A percentile compares a stretch with the other conserved stretches of the same genome.
phyloP scores from a whole-genome alignment of 2,329 filamentous ascomycete genomes.

The Colletotrichum liriopes region DNA sequence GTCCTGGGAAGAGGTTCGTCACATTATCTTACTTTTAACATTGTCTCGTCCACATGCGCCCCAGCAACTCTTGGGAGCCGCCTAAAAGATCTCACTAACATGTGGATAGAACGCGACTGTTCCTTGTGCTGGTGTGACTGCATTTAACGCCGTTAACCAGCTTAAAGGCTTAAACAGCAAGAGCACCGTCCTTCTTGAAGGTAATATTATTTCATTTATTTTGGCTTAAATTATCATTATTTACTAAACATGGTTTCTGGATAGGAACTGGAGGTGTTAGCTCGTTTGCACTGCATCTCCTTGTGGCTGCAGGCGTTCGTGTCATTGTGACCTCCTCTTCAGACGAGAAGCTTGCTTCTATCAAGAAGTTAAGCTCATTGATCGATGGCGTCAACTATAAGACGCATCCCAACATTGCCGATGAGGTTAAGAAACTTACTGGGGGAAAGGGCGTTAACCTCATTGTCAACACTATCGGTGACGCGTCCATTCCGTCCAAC shows the following conservation, averaged over 20 bases:
- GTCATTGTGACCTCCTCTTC: conserved; percentile 47
- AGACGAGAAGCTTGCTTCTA: background rate
- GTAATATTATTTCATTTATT: background rate
- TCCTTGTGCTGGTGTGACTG: background rate
- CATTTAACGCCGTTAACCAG: background rate
- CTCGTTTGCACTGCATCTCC: conserved; percentile 46
- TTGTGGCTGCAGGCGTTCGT: conserved; percentile 45
- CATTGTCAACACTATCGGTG: background rate
- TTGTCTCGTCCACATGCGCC: too few species aligned
- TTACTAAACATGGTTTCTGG: background rate
- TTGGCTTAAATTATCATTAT: background rate
- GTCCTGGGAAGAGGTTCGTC: conserved; percentile 45
- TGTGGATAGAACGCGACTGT: background rate
- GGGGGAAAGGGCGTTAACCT: background rate
- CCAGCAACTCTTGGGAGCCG: too few species aligned
- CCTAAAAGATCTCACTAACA: too few species aligned
- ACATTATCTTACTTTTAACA: too few species aligned
- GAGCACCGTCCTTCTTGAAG: background rate
- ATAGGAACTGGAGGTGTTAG: conserved; percentile 49
- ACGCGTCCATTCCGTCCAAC: background rate
- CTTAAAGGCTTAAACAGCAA: background rate
- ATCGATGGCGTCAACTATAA: background rate
- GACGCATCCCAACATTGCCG: background rate
- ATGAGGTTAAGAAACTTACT: background rate
- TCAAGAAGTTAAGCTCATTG: background rate